Conservation (phyloP, 768 basidiomycete genomes). For the Amylocystis lapponica region DNA sequence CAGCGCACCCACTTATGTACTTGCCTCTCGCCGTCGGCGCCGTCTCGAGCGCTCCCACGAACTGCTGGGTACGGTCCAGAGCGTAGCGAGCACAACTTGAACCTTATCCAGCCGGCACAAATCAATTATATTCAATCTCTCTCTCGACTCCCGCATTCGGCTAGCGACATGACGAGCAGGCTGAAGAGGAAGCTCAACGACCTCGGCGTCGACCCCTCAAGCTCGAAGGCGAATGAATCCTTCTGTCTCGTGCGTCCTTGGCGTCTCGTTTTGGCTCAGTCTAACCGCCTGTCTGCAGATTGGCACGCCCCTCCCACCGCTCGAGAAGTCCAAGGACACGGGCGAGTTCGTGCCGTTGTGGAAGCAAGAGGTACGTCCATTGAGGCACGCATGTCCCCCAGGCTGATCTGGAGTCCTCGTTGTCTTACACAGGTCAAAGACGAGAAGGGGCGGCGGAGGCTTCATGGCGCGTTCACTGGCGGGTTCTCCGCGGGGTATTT, state of each 20-base stretch:
- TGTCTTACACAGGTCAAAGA: constrained; percentile 62
- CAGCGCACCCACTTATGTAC: too few relatives aligned
- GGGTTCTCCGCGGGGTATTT: constrained; percentile 98
- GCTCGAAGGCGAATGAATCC: constrained; percentile 69
- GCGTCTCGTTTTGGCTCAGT: not conserved
- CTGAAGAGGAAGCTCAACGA: constrained; percentile 85
- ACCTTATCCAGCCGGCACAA: too few relatives aligned
- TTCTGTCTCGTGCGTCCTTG: constrained; percentile 66
- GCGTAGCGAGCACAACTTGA: too few relatives aligned
- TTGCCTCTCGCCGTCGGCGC: too few relatives aligned
- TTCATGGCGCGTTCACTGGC: constrained; percentile 99
- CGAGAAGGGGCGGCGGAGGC: constrained; percentile 83
- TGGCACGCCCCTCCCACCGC: constrained; percentile 88
- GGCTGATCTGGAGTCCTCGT: not conserved
- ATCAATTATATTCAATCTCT: too few relatives aligned
- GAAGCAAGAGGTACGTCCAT: constrained; percentile 82
- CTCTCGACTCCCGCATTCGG: too few relatives aligned
- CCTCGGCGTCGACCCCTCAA: constrained; percentile 67
- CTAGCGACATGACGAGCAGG: constrained; percentile 40
- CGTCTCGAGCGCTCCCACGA: too few relatives aligned
- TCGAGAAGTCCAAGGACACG: constrained; percentile 90
- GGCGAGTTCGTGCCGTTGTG: constrained; percentile 95
- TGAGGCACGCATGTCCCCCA: constrained; percentile 5
- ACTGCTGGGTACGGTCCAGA: too few relatives aligned
- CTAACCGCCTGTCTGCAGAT: constrained; percentile 49